phyloP scores from a whole-genome alignment of 495 filamentous ascomycete species.

The Sordaria brevicollis region DNA sequence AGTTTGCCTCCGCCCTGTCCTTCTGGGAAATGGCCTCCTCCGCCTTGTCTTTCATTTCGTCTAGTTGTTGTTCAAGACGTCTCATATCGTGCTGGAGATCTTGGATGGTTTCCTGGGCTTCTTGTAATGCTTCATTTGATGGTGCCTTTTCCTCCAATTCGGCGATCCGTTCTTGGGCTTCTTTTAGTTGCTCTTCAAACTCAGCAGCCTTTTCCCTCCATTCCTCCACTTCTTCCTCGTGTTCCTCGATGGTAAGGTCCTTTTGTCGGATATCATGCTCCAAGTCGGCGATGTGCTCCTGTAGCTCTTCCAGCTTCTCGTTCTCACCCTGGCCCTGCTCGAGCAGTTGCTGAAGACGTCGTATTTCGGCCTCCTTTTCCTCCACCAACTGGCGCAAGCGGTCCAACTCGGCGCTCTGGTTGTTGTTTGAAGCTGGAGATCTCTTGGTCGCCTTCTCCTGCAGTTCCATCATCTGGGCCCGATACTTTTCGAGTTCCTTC shows the following conservation, averaged over 20 bases:
- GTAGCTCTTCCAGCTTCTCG: slow-evolving; percentile 39
- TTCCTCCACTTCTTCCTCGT: slow-evolving; percentile 33
- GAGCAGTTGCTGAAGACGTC: slow-evolving; percentile 39
- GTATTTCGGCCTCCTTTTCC: slow-evolving; percentile 43
- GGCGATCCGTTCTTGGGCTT: slow-evolving; percentile 44
- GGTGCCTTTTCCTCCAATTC: slow-evolving; percentile 54
- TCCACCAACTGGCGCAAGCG: slow-evolving; percentile 40
- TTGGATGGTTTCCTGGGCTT: slow-evolving; percentile 43
- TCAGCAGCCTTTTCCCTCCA: slow-evolving; percentile 40
- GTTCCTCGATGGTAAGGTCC: slow-evolving; percentile 33
- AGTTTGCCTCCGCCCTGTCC: slow-evolving; percentile 42
- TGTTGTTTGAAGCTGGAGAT: slow-evolving; percentile 54
- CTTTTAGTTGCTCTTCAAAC: slow-evolving; percentile 43
- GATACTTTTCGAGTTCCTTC: slow-evolving; percentile 66
- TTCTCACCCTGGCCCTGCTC: slow-evolving; percentile 37
- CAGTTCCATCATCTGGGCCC: slow-evolving; percentile 65
- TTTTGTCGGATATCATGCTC: slow-evolving; percentile 47
- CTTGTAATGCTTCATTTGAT: slow-evolving; percentile 40
- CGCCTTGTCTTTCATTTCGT: slow-evolving; percentile 49
- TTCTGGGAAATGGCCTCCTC: slow-evolving; percentile 56
- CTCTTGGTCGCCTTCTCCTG: slow-evolving; percentile 68
- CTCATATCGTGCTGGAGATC: slow-evolving; percentile 36
- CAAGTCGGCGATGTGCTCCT: slow-evolving; percentile 50
- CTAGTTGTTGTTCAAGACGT: slow-evolving; percentile 36
- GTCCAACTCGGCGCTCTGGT: slow-evolving; percentile 49